Conservation (phyloP, 1,139 yeast species). For the Yarrowia galli region DNA sequence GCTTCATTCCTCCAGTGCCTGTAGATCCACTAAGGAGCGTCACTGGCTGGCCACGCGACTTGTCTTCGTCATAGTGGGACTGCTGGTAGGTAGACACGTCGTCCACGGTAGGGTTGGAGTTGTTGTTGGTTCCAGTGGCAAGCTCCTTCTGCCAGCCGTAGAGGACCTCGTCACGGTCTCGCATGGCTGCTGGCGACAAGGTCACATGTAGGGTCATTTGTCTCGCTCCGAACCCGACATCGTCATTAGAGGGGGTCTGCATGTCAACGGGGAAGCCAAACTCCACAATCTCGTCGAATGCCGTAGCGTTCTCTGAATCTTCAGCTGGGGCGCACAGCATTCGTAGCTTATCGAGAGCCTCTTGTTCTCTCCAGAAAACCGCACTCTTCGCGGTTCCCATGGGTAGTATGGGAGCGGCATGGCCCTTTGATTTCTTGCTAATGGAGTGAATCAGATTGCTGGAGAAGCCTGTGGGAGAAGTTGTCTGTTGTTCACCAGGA, state of each 20-base stretch:
- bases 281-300: constrained; percentile 48
- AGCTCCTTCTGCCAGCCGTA: constrained; percentile 49
- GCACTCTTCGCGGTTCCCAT: constrained; percentile 23
- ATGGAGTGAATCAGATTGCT: constrained; percentile 11
- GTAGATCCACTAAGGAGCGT: constrained; percentile 8
- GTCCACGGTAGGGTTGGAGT: constrained; percentile 35
- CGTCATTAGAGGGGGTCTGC: constrained; percentile 40
- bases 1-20: constrained; percentile 42
- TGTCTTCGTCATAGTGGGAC: constrained; percentile 31
- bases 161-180: constrained; percentile 48
- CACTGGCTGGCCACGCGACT: constrained; percentile 22
- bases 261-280: constrained; percentile 47
- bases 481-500: background rate
- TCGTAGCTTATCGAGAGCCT: constrained; percentile 44
- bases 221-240: constrained; percentile 41
- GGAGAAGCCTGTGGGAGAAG: constrained; percentile 27
- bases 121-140: constrained; percentile 37
- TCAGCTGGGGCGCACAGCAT: constrained; percentile 43
- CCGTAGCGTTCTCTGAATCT: constrained; percentile 36
- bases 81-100: constrained; percentile 31
- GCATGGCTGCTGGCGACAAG: constrained; percentile 48
- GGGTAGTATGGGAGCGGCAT: constrained; percentile 11
- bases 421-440: constrained; percentile 13
- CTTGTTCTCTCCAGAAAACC: constrained; percentile 44
- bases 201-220: constrained; percentile 50